Evolutionary conservation across 2,329 filamentous ascomycete species (phyloP).

Genomic region (Fusarium redolens): DNA sequence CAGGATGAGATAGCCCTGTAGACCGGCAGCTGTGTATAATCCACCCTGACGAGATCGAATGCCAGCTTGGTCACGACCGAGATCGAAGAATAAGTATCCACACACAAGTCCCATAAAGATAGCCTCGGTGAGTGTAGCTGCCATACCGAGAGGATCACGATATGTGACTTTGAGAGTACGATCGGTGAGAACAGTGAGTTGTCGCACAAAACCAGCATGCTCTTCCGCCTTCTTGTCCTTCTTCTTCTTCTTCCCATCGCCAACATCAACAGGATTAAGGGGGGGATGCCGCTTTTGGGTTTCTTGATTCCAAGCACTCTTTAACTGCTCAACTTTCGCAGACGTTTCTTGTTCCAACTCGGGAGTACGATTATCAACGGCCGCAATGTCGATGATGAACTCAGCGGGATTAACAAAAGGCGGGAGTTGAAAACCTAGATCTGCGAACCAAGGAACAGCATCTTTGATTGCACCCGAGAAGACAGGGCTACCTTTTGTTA

Average conservation of each 20-base stretch:
- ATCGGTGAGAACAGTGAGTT: constrained; percentile 73
- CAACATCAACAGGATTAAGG: constrained; percentile 14
- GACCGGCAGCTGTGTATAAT: constrained; percentile 75
- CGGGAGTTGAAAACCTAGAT: constrained; percentile 70
- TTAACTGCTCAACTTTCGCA: constrained; percentile 70
- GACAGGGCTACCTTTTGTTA: constrained; percentile 74
- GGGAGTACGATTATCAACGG: constrained; percentile 76
- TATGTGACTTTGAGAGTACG: constrained; percentile 78
- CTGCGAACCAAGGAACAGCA: constrained; percentile 73
- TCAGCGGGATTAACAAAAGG: constrained; percentile 83
- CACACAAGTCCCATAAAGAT: constrained; percentile 76
- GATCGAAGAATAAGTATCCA: constrained; percentile 77
- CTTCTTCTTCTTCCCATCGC: constrained; percentile 31
- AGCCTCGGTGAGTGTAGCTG: constrained; percentile 76
- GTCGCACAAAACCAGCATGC: constrained; percentile 69
- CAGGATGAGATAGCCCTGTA: constrained; percentile 82
- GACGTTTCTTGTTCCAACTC: constrained; percentile 72
- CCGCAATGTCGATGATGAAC: constrained; percentile 78
- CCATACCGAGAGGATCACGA: constrained; percentile 81
- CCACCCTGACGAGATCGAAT: constrained; percentile 80
- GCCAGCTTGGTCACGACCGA: constrained; percentile 74
- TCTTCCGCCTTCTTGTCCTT: constrained; percentile 45
- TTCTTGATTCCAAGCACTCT: constrained; percentile 66
- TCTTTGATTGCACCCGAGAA: constrained; percentile 71
- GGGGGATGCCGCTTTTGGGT: constrained; percentile 45